Evolutionary conservation across 768 basidiomycete genomes (phyloP), one percentile per base, ranked within the genome.

Genomic region (Suillus hirtellus): DNA sequence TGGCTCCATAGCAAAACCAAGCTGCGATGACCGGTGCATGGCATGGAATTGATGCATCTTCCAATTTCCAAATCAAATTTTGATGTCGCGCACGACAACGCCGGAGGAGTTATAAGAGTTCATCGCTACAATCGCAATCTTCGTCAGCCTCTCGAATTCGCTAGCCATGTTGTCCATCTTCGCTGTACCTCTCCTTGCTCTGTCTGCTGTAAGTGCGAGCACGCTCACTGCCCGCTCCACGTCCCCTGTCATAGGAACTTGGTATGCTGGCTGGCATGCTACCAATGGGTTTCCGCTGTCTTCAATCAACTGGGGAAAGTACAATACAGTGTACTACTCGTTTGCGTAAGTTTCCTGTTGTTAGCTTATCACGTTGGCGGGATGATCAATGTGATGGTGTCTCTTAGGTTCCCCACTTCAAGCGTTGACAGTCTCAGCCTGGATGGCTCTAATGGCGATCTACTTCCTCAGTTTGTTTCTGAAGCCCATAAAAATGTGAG

Each of bases 321-420:
- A 85, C 65, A 83, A 79, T 10, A 77, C 82, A 53, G 66, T 88
- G 74, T 82, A 78, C 31, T 89, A 86, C 72, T 81, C 86, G 52
- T 88, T 88, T 66, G 87, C 80, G 87, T 88, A 67, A 77, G 56
- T 58, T 15, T 35, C 14, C 17, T 31, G n/a, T 37, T 24, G 11
- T 12, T 19, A 7, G 34, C 27, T 43, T 47, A 58, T 58, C 2
- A 11, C 37, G 15, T 38, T n/a, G 19, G 11, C 12, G 14, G 34
- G 15, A 3, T n/a, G 6, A 27, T 17, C 5, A 31, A 43, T 11
- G 27, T 2, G 3, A 19, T 58, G 8, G 21, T 21, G 34, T 21
- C 56, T 58, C 17, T 9, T 31, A 61, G 60, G 31, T 58, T 15
- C 10, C n/a, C 60, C 35, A 61, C 60, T 61, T 53, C 60, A 24